Evolutionary conservation across 257 asterid species (phyloP).

Genomic region (Rehmannia glutinosa): DNA sequence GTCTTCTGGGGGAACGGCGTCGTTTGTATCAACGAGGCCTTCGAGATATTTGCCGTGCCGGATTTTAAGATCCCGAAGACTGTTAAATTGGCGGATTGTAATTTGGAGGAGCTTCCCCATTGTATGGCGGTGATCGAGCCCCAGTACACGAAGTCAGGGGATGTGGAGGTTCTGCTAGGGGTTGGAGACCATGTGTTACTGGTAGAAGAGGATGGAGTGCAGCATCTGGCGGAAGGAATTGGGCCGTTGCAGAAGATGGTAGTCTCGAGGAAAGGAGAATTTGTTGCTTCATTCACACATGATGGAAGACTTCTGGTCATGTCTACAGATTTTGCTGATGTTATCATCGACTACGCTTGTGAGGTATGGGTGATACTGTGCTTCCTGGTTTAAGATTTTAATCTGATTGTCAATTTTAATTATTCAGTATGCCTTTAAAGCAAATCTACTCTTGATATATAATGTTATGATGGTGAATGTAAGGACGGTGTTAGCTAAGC

Average conservation of each 20-base stretch:
- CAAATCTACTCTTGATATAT: neutral
- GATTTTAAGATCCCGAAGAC: conserved; percentile 65
- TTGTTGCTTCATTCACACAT: conserved; percentile 72
- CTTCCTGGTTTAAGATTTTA: conserved; percentile 10
- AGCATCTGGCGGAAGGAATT: conserved; percentile 56
- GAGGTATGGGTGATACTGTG: conserved; percentile 50
- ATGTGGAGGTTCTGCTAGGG: conserved; percentile 87
- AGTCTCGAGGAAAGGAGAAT: conserved; percentile 80
- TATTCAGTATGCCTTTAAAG: neutral
- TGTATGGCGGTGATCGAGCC: conserved; percentile 98
- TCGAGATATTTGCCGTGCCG: conserved; percentile 68
- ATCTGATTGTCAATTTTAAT: neutral
- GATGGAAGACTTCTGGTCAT: conserved; percentile 91
- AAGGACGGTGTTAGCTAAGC: neutral
- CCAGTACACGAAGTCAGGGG: conserved; percentile 84
- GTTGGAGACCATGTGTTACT: conserved; percentile 76
- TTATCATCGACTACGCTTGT: conserved; percentile 66
- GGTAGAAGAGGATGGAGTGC: conserved; percentile 89
- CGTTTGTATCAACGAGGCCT: conserved; percentile 80
- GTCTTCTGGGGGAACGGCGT: conserved; percentile 92
- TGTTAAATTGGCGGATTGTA: conserved; percentile 69
- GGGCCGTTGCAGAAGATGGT: conserved; percentile 96
- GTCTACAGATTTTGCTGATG: conserved; percentile 68
- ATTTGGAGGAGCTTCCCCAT: conserved; percentile 73
- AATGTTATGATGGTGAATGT: conserved; percentile 2